Evolutionary conservation across 2,329 filamentous ascomycete genomes (phyloP).

Genomic region (Penicillium sp.): DNA sequence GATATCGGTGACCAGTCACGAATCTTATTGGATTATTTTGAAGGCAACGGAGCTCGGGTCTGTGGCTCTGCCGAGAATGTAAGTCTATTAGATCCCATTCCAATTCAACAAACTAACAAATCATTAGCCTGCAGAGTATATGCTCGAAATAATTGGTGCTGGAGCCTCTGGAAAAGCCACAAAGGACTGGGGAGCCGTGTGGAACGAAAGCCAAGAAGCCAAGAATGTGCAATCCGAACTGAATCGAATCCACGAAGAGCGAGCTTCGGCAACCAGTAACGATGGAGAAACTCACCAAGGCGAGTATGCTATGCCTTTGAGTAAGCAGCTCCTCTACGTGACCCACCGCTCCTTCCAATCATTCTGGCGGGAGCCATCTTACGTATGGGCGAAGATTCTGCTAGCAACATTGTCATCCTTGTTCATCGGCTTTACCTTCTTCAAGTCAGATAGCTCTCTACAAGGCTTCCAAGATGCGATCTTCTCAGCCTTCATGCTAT

Average conservation of each 20-base stretch:
- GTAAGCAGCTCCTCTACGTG: constrained; percentile 65
- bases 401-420: constrained; percentile 65
- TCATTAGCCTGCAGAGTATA: constrained; percentile 65
- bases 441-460: constrained; percentile 67
- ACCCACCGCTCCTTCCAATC: constrained; percentile 77
- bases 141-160: constrained; percentile 59
- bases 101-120: constrained; percentile 9
- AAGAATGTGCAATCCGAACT: constrained; percentile 58
- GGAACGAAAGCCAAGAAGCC: constrained; percentile 61
- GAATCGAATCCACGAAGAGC: constrained; percentile 55
- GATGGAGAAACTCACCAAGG: constrained; percentile 48
- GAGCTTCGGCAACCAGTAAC: constrained; percentile 34
- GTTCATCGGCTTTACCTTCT: constrained; percentile 83
- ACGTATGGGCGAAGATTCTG: constrained; percentile 78
- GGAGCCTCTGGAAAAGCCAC: constrained; percentile 67
- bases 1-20: constrained; percentile 61
- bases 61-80: constrained; percentile 63
- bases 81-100: constrained; percentile 3
- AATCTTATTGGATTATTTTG: constrained; percentile 63
- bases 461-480: constrained; percentile 84
- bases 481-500: constrained; percentile 81
- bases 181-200: constrained; percentile 63
- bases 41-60: constrained; percentile 58
- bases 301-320: constrained; percentile 78
- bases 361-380: constrained; percentile 83